Base-by-base conservation (phyloP, 495 filamentous ascomycete genomes). In the Podospora anserina region DNA sequence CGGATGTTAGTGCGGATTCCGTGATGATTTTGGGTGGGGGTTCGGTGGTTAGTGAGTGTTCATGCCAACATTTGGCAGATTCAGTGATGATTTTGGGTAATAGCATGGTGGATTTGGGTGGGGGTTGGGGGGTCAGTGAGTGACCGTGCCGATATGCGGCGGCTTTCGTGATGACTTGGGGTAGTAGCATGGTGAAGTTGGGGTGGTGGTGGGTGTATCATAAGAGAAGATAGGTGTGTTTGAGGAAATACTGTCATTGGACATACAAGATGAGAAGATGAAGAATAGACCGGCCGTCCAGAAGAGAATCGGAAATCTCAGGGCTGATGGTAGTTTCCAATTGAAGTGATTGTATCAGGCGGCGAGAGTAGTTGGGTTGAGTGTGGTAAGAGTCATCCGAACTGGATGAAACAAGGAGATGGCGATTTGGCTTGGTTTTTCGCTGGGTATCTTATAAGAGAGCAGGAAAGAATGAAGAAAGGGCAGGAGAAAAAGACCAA, bases 321-420 rank as follows among this genome's bases (percentile, higher is more conserved):
- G 9, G 13, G 9, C 39, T 49, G 39, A 49, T 49, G 15, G 39
- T 11, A 49, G 39, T 49, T 49, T 49, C 39, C 39, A 49, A 49
- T 49, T 49, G 39, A 49, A 49, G 39, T 16, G 39, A 49, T 49
- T 49, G 69, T 67, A 65, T 67, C 69, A 30, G 65, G 54, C 39
- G 56, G 23, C 23, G 23, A 23, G 23, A 23, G 64, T 34, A 65
- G 67, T 70, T 70, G 65, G 69, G 65, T 67, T 54, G 55, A 30
- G 68, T 53, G 68, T 65, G 39, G 62, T 64, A 61, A 23, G 69
- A 60, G 69, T 65, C 63, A 69, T 60, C 54, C 11, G 18, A 30
- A 30, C 39, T 49, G 9, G 39, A 49, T 49, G 39, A 49, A 49
- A 49, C 39, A 16, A 16, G 39, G 39, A 49, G 13, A 49, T 49